Base-by-base conservation (phyloP, 164 flowering plant species). In the Platanus orientalis region DNA sequence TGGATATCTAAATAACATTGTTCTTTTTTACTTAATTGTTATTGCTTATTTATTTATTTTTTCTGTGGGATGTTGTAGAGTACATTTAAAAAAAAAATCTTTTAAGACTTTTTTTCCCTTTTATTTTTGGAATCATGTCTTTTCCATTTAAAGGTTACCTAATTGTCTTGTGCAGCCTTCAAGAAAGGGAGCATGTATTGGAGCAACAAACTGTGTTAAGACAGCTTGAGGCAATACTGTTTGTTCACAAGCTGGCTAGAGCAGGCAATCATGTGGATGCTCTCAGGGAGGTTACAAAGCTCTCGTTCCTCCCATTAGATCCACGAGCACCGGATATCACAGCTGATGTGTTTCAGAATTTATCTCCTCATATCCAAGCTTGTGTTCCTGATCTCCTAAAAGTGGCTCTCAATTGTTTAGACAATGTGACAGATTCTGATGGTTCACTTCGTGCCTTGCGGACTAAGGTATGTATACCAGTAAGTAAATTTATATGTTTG, bases 311-410 rank as follows among this genome's bases (percentile, higher is more conserved):
- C 61, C 92, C 95, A 20, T 72, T 92, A 25, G 96, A 92, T 83
- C 96, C 96, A 40, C 74, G 95, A 27, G 69, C 75, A 29, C 86
- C 89, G 26, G 87, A 86, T 65, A 49, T 72, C 9, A 53, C 79
- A 21, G 23, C 60, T 34, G 81, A 86, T 64, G 78, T 63, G 36
- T 84, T 86, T 59, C 78, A 83, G 61, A 81, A 55, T 66, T 71
- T 89, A 57, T 88, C 97, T 53, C 87, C 84, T 40, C 76, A 89
- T 75, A 91, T 94, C 57, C 96, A 91, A 76, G 82, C 90, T 64
- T 94, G 99, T 75, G 89, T 91, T 14, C 99, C 99, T 0, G 97
- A 92, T 77, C 96, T 95, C 65, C 76, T 95, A 42, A 95, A 79
- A 72, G 87, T 78, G 64, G 88, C 97, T 54, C 86, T 95, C 36